A percentile compares a stretch with the other conserved stretches of the same genome.
These are phyloP conservation scores for Shiraia bambusicola DNA, from an alignment of 2,329 filamentous ascomycete genomes.

Conservation along the genomic window DNA sequence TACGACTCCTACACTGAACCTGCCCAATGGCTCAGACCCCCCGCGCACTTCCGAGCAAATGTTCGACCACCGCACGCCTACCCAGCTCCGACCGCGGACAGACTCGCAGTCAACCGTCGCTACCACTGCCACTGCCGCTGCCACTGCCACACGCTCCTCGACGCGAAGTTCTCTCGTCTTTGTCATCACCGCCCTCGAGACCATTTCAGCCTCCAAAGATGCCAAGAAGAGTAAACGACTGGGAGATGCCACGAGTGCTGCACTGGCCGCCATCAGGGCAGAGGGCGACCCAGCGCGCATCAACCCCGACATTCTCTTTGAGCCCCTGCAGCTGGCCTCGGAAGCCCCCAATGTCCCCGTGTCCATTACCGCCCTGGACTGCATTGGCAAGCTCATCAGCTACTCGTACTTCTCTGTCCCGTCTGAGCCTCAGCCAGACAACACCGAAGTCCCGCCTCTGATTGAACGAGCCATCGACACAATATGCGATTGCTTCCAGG, in stretches of 20 bases:
- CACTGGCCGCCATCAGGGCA: conserved; percentile 79
- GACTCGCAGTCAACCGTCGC: conserved; percentile 60
- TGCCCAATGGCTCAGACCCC: conserved; percentile 30
- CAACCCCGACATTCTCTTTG: conserved; percentile 89
- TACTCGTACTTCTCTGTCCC: conserved; percentile 95
- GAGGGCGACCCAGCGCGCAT: conserved; percentile 76
- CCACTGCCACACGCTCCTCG: conserved; percentile 56
- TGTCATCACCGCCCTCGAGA: conserved; percentile 88
- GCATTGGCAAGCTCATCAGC: conserved; percentile 97
- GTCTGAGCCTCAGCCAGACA: conserved; percentile 43
- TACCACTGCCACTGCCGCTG: conserved; percentile 49
- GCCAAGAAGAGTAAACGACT: conserved; percentile 83
- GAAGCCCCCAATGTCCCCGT: conserved; percentile 82
- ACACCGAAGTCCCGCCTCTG: conserved; percentile 61
- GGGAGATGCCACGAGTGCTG: conserved; percentile 76
- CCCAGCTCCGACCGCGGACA: conserved; percentile 51
- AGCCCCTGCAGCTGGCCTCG: conserved; percentile 85
- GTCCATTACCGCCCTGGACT: conserved; percentile 89
- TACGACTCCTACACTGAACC: conserved; percentile 25
- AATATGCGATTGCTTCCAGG: conserved; percentile 98
- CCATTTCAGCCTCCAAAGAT: conserved; percentile 88
- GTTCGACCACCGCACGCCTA: conserved; percentile 36
- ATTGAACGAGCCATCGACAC: conserved; percentile 98
- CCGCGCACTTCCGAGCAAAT: conserved; percentile 38
- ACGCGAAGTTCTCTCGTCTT: conserved; percentile 94